phyloP scores from a whole-genome alignment of 139 green algal species.

The Chlorokybus atmophyticus region DNA sequence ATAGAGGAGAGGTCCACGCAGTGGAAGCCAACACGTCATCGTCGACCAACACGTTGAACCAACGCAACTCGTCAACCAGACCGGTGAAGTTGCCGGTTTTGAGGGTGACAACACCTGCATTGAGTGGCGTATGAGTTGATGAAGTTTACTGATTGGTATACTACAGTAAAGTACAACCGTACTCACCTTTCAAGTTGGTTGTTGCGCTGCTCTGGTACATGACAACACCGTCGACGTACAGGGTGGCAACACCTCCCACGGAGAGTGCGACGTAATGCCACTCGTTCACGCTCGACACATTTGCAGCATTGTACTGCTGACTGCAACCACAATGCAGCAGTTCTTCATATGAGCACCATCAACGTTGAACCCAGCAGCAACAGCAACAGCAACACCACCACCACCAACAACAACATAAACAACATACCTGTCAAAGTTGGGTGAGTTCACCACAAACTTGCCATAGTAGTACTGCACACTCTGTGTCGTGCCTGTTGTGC shows the following conservation, averaged over 20 bases:
- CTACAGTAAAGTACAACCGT: too few relatives aligned
- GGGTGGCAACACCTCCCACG: background rate
- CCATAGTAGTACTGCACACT: background rate
- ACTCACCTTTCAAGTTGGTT: background rate
- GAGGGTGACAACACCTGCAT: background rate
- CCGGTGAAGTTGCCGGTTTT: background rate
- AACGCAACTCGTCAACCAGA: background rate
- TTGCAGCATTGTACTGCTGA: background rate
- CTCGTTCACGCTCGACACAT: background rate
- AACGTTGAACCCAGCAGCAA: too few relatives aligned
- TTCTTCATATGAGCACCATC: too few relatives aligned
- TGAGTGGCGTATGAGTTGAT: too few relatives aligned
- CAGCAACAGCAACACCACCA: too few relatives aligned
- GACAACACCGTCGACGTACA: constrained; percentile 10
- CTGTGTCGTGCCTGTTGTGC: too few relatives aligned
- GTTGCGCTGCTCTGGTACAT: background rate
- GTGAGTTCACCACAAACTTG: constrained; percentile 1
- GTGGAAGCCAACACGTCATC: background rate
- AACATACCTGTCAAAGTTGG: background rate
- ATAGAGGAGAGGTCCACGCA: background rate
- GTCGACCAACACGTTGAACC: background rate
- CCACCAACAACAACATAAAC: too few relatives aligned
- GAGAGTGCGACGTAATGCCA: constrained; percentile 13
- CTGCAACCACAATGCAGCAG: too few relatives aligned
- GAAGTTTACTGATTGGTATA: too few relatives aligned